Percentiles rank a stretch among this genome's conserved stretches.
Evolutionary conservation across 2,329 filamentous ascomycete genomes (phyloP).

Genomic region (Blumeriella jaapii): DNA sequence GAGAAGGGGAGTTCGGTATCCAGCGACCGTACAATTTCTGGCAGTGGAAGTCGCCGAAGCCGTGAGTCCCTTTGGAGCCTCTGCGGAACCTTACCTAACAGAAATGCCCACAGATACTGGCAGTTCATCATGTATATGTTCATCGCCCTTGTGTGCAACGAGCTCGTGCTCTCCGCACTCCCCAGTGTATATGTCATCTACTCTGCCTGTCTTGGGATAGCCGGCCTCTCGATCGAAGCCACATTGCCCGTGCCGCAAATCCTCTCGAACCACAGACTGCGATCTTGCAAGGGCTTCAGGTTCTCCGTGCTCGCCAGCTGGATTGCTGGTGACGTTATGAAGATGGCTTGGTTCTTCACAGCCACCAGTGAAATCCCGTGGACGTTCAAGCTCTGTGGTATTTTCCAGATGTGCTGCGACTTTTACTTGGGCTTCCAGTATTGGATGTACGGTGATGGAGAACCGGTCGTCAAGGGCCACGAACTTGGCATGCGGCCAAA

Average conservation of each 20-base stretch:
- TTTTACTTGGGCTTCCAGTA: conserved; percentile 64
- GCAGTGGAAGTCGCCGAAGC: conserved; percentile 66
- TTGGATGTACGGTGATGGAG: conserved; percentile 51
- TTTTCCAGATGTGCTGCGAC: conserved; percentile 73
- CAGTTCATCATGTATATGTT: conserved; percentile 61
- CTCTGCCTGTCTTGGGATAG: conserved; percentile 55
- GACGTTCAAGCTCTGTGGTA: conserved; percentile 72
- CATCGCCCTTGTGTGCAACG: conserved; percentile 45
- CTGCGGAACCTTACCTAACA: conserved; percentile 4
- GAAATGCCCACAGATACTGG: conserved; percentile 50
- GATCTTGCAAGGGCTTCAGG: conserved; percentile 68
- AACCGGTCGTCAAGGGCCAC: conserved; percentile 15
- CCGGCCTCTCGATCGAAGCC: conserved; percentile 70
- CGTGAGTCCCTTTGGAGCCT: conserved; percentile 31
- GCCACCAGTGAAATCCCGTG: conserved; percentile 57
- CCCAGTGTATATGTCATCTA: conserved; percentile 51
- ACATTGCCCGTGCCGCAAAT: conserved; percentile 75
- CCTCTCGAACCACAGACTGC: conserved; percentile 52
- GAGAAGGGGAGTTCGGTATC: conserved; percentile 27
- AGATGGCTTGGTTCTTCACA: conserved; percentile 79
- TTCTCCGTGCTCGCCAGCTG: conserved; percentile 66
- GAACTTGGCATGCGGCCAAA: conserved; percentile 4
- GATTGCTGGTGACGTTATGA: conserved; percentile 73
- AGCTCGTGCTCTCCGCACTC: conserved; percentile 53
- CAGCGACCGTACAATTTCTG: conserved; percentile 65